Conservation (phyloP, 306 rosid species). For the Vicia sativa region DNA sequence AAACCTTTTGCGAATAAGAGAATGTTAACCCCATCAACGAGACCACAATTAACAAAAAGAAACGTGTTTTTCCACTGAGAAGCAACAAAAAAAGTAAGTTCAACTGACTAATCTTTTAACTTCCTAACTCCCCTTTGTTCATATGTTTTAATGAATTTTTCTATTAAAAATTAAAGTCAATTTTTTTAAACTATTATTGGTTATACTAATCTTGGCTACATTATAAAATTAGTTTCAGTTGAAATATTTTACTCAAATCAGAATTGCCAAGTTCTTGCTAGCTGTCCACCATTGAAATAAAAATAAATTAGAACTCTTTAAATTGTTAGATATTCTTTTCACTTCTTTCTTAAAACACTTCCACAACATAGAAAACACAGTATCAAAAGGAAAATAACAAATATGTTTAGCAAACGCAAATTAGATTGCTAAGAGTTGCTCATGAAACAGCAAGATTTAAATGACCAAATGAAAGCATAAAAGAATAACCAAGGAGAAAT, state of each 20-base stretch:
- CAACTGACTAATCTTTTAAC: neutral
- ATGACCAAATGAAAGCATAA: slow-evolving; percentile 27
- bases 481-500: neutral
- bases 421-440: slow-evolving; percentile 12
- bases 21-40: neutral
- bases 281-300: slow-evolving; percentile 7
- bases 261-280: neutral
- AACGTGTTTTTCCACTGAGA: neutral
- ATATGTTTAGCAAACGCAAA: slow-evolving; percentile 8
- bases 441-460: neutral
- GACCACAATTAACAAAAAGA: neutral
- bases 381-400: slow-evolving; percentile 6
- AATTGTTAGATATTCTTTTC: neutral
- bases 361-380: slow-evolving; percentile 6
- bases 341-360: slow-evolving; percentile 4
- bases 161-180: neutral
- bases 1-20: neutral
- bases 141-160: neutral
- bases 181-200: neutral
- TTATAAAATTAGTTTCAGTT: neutral
- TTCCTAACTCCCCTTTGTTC: neutral
- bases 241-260: slow-evolving; percentile 14
- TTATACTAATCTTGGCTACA: neutral
- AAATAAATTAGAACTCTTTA: slow-evolving; percentile 13
- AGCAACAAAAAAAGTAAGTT: neutral